Conservation (phyloP, 768 basidiomycete genomes). For the Agrocybe chaxingu region DNA sequence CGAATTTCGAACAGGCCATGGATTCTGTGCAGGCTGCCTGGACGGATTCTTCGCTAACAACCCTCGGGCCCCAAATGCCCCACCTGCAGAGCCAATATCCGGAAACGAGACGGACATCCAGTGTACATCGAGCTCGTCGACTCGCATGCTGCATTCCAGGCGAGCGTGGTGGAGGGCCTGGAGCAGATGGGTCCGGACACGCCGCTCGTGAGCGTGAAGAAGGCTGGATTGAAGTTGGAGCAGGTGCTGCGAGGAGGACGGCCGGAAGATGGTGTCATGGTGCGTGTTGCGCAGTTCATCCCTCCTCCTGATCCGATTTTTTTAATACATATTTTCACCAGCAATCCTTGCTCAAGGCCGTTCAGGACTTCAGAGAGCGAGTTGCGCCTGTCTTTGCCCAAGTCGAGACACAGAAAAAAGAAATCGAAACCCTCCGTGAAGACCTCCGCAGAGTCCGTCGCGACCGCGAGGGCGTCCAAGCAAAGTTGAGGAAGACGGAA, state of each 20-base stretch:
- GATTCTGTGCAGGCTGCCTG: slow-evolving; percentile 36
- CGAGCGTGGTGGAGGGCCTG: slow-evolving; percentile 28
- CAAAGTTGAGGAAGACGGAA: slow-evolving; percentile 15
- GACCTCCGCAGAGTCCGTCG: slow-evolving; percentile 11
- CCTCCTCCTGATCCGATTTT: not conserved
- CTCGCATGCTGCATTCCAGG: slow-evolving; percentile 17
- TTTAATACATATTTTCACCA: not conserved
- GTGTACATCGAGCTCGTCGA: slow-evolving; percentile 27
- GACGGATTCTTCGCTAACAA: slow-evolving; percentile 17
- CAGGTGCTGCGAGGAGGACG: slow-evolving; percentile 23
- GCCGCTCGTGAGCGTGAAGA: slow-evolving; percentile 31
- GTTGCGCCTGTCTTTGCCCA: slow-evolving; percentile 35
- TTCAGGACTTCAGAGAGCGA: slow-evolving; percentile 37
- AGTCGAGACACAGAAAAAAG: slow-evolving; percentile 24
- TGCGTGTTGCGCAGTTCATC: slow-evolving; percentile 15
- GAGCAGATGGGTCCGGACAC: slow-evolving; percentile 30
- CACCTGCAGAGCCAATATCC: slow-evolving; percentile 18
- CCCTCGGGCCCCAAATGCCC: slow-evolving; percentile 19
- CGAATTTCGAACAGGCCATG: slow-evolving; percentile 29
- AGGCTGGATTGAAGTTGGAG: slow-evolving; percentile 30
- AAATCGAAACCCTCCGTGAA: slow-evolving; percentile 21
- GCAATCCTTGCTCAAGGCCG: slow-evolving; percentile 32
- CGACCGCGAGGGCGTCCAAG: slow-evolving; percentile 12
- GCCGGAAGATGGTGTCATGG: slow-evolving; percentile 22
- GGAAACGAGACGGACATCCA: slow-evolving; percentile 21